Conservation (phyloP, 306 rosid species). For the Sicyos edulis region DNA sequence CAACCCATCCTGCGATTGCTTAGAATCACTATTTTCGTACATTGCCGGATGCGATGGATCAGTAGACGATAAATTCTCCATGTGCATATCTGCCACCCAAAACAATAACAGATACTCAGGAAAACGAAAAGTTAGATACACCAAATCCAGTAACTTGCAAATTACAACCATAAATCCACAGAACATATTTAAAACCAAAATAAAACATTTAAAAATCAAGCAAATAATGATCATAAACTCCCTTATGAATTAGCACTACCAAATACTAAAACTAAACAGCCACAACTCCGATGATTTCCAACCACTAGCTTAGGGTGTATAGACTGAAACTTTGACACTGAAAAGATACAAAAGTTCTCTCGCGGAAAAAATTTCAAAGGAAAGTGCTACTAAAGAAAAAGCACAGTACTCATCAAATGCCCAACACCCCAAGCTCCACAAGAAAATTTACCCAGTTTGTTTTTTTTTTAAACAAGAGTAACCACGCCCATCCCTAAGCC, state of each 20-base stretch:
- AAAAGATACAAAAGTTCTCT: neutral
- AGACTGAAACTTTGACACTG: neutral
- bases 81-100: conserved; percentile 24
- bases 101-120: no score
- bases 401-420: neutral
- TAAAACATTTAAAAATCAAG: neutral
- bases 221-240: neutral
- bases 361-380: neutral
- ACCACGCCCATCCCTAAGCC: no score
- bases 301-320: neutral
- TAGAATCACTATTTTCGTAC: conserved; percentile 31
- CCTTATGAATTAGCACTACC: neutral
- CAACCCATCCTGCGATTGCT: conserved; percentile 32
- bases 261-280: neutral
- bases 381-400: neutral
- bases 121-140: neutral
- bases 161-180: neutral
- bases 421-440: conserved; percentile 4
- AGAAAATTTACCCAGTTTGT: no score
- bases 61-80: conserved; percentile 37
- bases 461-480: no score
- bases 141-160: neutral
- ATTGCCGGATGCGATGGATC: conserved; percentile 35
- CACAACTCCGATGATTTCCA: neutral
- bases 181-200: neutral